Percentiles rank a stretch among this genome's conserved stretches.
Evolutionary conservation across 2,329 filamentous ascomycete species (phyloP).

Genomic region (Phaeomoniella chlamydospora): DNA sequence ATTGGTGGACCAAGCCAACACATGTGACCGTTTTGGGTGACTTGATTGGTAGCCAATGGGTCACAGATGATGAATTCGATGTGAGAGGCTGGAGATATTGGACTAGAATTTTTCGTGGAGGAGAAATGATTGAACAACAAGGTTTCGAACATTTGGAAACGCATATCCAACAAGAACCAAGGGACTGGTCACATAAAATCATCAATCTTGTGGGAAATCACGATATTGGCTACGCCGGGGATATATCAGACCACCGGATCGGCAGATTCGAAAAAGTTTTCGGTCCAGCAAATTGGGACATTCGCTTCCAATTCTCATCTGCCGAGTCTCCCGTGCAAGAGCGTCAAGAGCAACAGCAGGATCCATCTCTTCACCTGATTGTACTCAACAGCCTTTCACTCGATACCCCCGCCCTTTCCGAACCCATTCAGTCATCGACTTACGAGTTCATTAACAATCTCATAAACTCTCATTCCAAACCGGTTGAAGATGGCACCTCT

Average conservation of each 20-base stretch:
- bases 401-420: conserved; percentile 61
- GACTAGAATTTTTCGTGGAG: conserved; percentile 61
- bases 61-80: conserved; percentile 71
- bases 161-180: conserved; percentile 13
- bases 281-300: conserved; percentile 81
- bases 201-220: conserved; percentile 93
- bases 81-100: conserved; percentile 62
- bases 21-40: conserved; percentile 85
- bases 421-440: conserved; percentile 56
- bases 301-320: conserved; percentile 51
- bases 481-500: conserved; percentile 47
- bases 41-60: conserved; percentile 89
- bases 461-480: conserved; percentile 38
- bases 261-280: conserved; percentile 72
- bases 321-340: conserved; percentile 9
- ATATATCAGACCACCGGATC: conserved; percentile 63
- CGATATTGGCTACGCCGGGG: conserved; percentile 90
- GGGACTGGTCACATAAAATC: conserved; percentile 56
- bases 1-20: conserved; percentile 73
- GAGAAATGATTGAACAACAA: conserved; percentile 43
- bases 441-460: conserved; percentile 57
- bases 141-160: conserved; percentile 24
- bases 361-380: conserved; percentile 64
- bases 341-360: conserved; percentile 25
- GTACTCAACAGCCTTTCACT: conserved; percentile 89